Evolutionary conservation across 257 asterid genomes (phyloP), one percentile per base, ranked within the genome.

Genomic region (Przewalskia tangutica): DNA sequence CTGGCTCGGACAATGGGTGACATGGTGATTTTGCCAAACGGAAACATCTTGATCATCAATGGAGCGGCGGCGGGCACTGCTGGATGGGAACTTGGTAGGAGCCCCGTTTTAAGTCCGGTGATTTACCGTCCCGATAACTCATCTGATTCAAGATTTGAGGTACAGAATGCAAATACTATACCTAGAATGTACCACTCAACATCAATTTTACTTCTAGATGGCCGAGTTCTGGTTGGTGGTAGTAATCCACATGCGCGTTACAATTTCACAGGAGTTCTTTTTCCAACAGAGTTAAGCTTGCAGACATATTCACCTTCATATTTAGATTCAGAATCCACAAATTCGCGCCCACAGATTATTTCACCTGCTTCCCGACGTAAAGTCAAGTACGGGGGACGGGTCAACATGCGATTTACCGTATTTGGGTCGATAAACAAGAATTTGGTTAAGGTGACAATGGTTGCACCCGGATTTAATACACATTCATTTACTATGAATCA

Each of bases 401-500:
- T 87, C 2, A 5, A 10, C 1, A 36, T 89, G 34, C 83, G 34
- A 3, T 89, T 89, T 51, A 12, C 62, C 0, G 8, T 79, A 14
- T 14, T 53, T 4, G 84, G 87, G 3, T 27, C 3, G 34, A 14
- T 83, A 23, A 77, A 79, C 1, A 42, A 54, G 0, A 4, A 82
- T 48, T 40, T 65, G 67, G 63, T 90, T n/a, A 79, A n/a, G 76
- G 90, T 88, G 4, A 84, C 89, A 14, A 81, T 90, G 89, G 54
- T 86, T 5, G 82, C 89, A 32, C 92, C 91, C 0, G 27, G 89
- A 3, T 89, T 87, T 46, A 80, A 60, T 4, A 89, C 92, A 4
- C 92, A 89, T 59, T 82, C 92, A 7, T 85, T 81, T 44, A 85
- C 92, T 3, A 89, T 89, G 92, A 89, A 86, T 48, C 92, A 89